Evolutionary conservation across 495 filamentous ascomycete genomes (phyloP), one percentile per base, ranked within the genome.

Genomic region (Hypoxylon perforatum): DNA sequence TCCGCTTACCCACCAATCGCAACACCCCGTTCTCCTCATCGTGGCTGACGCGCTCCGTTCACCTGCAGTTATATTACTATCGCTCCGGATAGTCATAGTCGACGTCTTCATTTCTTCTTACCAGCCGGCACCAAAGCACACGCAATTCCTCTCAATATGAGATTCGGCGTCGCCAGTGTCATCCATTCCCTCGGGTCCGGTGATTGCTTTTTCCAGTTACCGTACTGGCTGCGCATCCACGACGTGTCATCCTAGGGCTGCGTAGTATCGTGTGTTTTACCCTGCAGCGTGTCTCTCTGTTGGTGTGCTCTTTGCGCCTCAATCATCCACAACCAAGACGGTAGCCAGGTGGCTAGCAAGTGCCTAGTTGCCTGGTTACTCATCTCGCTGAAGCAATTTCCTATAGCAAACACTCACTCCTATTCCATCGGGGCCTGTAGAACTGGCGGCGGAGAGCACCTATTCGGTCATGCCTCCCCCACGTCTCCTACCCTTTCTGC

Each of bases 11-110:
- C 15, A 19, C 69, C 69, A 74, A 72, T 72, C 69, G 63, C 47
- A 39, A 55, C n/a, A n/a, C 36, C 71, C 71, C 49, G 19, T 64
- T 47, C 41, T 19, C 2, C 9, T 9, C 23, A 12, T 25, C 63
- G 68, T 73, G 71, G 71, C 71, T 73, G 63, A 71, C 28, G 53
- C 25, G 22, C 23, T 39, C 56, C 36, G 15, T 39, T 51, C 42
- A 18, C 51, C 44, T 38, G 35, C 35, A 50, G 45, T 39, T 21
- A 51, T 38, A 25, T 25, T 45, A 18, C 47, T 42, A 51, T 51
- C 14, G 52, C 56, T 51, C 63, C 54, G 48, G 57, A 69, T 56
- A 23, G 33, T 65, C 54, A 69, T 56, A 23, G 33, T 65, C 54
- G 54, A 23, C 33, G 19, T 19, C 28, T 35, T 21, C n/a, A 18